These are phyloP conservation scores for Orbilia javanica DNA, from an alignment of 2,329 filamentous ascomycete species.

Conservation along the genomic window DNA sequence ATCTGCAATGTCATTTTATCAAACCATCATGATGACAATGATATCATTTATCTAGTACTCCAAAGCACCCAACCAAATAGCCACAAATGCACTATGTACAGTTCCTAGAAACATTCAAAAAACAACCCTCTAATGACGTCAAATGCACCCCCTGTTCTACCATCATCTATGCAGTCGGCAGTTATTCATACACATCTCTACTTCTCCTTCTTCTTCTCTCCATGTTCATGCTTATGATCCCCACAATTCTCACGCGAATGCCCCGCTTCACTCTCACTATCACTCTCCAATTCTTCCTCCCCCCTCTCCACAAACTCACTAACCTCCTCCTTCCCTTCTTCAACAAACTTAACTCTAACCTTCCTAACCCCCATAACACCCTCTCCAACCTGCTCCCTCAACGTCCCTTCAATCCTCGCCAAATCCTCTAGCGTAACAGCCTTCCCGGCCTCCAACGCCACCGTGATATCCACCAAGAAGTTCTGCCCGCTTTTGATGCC, in stretches of 20 bases:
- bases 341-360: conserved; percentile 85
- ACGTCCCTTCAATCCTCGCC: conserved; percentile 76
- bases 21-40: neutral
- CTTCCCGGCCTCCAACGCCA: conserved; percentile 78
- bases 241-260: conserved; percentile 61
- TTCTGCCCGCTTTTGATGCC: conserved; percentile 97
- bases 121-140: neutral
- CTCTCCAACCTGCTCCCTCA: conserved; percentile 79
- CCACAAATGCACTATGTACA: conserved; percentile 13
- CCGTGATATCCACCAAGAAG: conserved; percentile 89
- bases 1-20: neutral
- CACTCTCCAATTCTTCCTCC: conserved; percentile 72
- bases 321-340: conserved; percentile 72
- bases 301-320: conserved; percentile 78
- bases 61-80: neutral
- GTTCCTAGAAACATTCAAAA: neutral
- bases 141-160: neutral
- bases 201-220: conserved; percentile 40
- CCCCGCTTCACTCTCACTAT: conserved; percentile 67
- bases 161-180: neutral
- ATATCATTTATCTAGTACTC: neutral
- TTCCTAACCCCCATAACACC: conserved; percentile 86
- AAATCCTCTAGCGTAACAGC: conserved; percentile 81
- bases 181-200: conserved; percentile 11
- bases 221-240: conserved; percentile 55